Conservation (phyloP, 345 rosid species). For the Gossypium raimondii region DNA sequence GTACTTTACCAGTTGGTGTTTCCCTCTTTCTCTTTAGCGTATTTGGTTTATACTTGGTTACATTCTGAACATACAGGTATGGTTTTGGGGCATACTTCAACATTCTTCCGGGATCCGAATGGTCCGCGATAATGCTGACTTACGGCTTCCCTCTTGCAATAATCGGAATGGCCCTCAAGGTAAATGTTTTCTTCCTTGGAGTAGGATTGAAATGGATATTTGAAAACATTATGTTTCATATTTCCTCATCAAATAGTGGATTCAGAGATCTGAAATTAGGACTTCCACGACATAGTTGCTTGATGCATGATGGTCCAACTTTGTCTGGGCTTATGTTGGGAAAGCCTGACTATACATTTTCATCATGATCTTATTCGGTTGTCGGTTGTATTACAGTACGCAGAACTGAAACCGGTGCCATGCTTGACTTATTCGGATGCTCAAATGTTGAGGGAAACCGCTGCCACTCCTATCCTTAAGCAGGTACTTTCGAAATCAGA, state of each 20-base stretch:
- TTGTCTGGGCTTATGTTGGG: not conserved
- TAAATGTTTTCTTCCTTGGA: conserved; percentile 26
- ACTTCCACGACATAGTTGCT: not conserved
- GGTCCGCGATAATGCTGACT: conserved; percentile 94
- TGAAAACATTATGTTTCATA: not conserved
- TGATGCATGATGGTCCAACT: not conserved
- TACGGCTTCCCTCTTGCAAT: conserved; percentile 97
- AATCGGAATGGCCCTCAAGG: conserved; percentile 99
- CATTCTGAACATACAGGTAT: conserved; percentile 44
- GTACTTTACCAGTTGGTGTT: conserved; percentile 22
- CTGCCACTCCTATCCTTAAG: conserved; percentile 80
- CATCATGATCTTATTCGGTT: not conserved
- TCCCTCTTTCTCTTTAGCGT: not conserved
- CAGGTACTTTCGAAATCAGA: conserved; percentile 46
- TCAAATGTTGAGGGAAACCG: conserved; percentile 55
- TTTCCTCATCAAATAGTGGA: not conserved
- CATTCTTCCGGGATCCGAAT: conserved; percentile 91
- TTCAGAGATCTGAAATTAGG: conserved; percentile 1
- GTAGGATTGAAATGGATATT: conserved; percentile 5
- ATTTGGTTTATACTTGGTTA: conserved; percentile 13
- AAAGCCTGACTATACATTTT: conserved; percentile 1
- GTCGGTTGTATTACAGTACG: conserved; percentile 55
- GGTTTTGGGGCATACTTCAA: conserved; percentile 96
- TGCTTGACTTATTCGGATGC: conserved; percentile 87
- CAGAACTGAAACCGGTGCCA: conserved; percentile 93